Conservation (phyloP, 352 stramenopile genomes). For the Globisporangium polare region DNA sequence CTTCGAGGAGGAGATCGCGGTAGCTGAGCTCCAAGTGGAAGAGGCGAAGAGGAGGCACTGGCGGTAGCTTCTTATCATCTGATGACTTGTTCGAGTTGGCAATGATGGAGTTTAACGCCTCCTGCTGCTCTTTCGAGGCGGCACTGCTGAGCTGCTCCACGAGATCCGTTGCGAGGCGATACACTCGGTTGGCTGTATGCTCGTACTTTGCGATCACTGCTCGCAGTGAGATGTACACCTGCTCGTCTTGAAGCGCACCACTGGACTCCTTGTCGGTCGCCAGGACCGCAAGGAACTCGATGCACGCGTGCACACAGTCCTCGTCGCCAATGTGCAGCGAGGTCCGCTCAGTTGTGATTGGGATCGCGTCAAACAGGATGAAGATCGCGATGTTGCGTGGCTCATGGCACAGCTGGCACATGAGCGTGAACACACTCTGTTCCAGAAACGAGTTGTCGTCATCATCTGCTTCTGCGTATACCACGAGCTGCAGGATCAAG, state of each 20-base stretch:
- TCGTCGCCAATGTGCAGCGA: slow-evolving; percentile 25
- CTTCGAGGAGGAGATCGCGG: slow-evolving; percentile 20
- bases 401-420: slow-evolving; percentile 34
- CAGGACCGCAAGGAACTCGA: slow-evolving; percentile 31
- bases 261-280: slow-evolving; percentile 19
- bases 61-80: neutral
- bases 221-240: slow-evolving; percentile 20
- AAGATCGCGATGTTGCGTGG: slow-evolving; percentile 23
- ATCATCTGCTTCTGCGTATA: slow-evolving; percentile 3
- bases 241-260: slow-evolving; percentile 19
- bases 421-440: slow-evolving; percentile 23
- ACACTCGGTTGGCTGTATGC: slow-evolving; percentile 12
- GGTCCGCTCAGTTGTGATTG: slow-evolving; percentile 29
- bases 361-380: slow-evolving; percentile 35
- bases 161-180: slow-evolving; percentile 20
- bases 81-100: neutral
- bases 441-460: slow-evolving; percentile 24
- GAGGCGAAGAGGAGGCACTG: neutral
- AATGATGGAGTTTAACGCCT: neutral
- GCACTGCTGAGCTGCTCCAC: slow-evolving; percentile 12
- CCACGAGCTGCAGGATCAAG: slow-evolving; percentile 27
- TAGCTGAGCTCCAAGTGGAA: slow-evolving; percentile 18
- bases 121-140: neutral
- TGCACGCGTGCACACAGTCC: slow-evolving; percentile 21
- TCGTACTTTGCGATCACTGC: slow-evolving; percentile 22